Percentiles rank a stretch among this genome's conserved stretches.
These are phyloP conservation scores for Nicotiana undulata DNA, from an alignment of 257 asterid genomes.

Conservation along the genomic window DNA sequence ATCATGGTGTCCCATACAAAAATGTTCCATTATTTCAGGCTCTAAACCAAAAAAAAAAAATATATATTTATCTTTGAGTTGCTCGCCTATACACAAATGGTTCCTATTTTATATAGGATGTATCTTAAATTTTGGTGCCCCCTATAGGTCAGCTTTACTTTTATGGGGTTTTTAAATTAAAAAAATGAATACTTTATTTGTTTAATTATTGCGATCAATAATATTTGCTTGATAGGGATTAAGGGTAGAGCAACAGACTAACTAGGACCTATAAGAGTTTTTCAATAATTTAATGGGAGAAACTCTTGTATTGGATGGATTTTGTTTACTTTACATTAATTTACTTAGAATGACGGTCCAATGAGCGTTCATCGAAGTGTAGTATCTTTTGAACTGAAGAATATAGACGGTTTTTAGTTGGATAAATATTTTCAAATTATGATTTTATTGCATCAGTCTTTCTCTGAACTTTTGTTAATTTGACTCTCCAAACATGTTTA, in stretches of 20 bases:
- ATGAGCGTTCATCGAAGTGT: neutral
- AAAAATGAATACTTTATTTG: neutral
- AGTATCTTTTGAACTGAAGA: neutral
- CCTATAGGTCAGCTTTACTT: neutral
- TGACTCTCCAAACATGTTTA: neutral
- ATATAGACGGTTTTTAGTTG: neutral
- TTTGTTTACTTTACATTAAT: neutral
- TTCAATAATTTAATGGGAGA: neutral
- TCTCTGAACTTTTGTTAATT: no score
- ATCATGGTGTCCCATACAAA: constrained; percentile 5
- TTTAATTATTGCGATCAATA: neutral
- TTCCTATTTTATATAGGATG: neutral
- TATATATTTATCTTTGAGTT: neutral
- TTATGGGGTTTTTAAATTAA: neutral
- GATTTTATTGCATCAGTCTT: neutral
- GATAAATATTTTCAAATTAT: neutral
- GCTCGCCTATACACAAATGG: neutral
- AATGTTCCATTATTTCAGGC: constrained; percentile 5
- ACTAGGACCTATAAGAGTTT: neutral
- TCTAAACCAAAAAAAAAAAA: neutral
- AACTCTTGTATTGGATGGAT: neutral
- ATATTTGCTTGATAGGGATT: neutral
- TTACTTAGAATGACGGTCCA: neutral
- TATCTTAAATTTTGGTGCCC: neutral
- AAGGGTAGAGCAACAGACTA: neutral